These are phyloP conservation scores for Metschnikowia chrysomelidarum DNA, from an alignment of 805 yeast genomes.

Conservation along the genomic window DNA sequence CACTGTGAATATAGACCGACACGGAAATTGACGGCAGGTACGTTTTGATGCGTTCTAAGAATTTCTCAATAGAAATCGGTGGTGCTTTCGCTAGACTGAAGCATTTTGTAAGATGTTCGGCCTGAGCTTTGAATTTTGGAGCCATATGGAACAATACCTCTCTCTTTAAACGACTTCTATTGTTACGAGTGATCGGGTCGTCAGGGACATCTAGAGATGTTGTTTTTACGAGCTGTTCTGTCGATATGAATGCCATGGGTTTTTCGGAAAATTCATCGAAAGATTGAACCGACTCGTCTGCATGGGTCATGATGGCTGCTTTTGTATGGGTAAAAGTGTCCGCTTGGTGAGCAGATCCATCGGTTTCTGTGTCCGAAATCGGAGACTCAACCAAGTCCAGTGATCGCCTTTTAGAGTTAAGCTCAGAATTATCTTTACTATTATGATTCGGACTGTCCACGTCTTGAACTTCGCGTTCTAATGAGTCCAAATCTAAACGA, in stretches of 20 bases:
- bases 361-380: no score
- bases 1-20: slow-evolving; percentile 39
- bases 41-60: slow-evolving; percentile 35
- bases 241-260: slow-evolving; percentile 20
- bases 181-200: slow-evolving; percentile 19
- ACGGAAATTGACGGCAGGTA: slow-evolving; percentile 41
- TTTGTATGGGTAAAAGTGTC: no score
- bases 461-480: slow-evolving; percentile 1
- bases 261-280: background rate
- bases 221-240: slow-evolving; percentile 21
- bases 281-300: background rate
- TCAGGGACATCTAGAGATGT: slow-evolving; percentile 16
- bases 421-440: no score
- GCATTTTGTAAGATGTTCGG: slow-evolving; percentile 27
- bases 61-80: slow-evolving; percentile 32
- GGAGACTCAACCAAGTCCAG: no score
- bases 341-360: no score
- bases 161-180: slow-evolving; percentile 20
- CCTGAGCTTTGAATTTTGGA: slow-evolving; percentile 22
- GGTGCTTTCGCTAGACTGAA: slow-evolving; percentile 38
- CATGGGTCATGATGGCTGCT: background rate
- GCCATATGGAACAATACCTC: slow-evolving; percentile 23
- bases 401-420: no score
- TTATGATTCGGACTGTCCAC: no score
- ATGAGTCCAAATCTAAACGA: slow-evolving; percentile 14